Percentiles rank a stretch among this genome's conserved stretches.
Conservation (phyloP, 352 stramenopile genomes). For the Stramenopiles sp. region DNA sequence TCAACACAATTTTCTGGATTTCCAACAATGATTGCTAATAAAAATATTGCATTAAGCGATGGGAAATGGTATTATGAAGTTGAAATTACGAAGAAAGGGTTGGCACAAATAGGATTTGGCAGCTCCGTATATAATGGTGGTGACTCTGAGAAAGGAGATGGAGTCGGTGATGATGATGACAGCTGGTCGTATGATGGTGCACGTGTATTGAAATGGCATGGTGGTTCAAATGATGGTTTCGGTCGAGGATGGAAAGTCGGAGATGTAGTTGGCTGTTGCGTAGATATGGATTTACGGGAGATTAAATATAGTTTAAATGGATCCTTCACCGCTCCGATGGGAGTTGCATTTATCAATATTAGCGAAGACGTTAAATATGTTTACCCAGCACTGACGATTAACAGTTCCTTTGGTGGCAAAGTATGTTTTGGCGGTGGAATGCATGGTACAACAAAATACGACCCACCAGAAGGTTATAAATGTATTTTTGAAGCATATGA, state of each 20-base stretch:
- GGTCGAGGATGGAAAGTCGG: slow-evolving; percentile 66
- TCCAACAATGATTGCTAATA: slow-evolving; percentile 47
- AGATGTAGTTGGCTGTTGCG: slow-evolving; percentile 64
- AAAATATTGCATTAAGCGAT: slow-evolving; percentile 39
- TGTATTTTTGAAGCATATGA: not conserved
- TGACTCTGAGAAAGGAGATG: slow-evolving; percentile 64
- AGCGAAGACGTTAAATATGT: slow-evolving; percentile 12
- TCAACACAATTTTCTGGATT: slow-evolving; percentile 21
- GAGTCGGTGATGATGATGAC: slow-evolving; percentile 62
- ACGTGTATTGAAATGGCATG: slow-evolving; percentile 66
- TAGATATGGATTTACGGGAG: slow-evolving; percentile 47
- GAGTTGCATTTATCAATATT: slow-evolving; percentile 17
- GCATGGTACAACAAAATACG: not conserved
- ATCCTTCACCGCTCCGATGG: slow-evolving; percentile 12
- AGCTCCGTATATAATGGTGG: slow-evolving; percentile 59
- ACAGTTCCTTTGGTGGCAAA: not conserved
- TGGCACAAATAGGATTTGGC: slow-evolving; percentile 77
- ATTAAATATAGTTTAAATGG: slow-evolving; percentile 68
- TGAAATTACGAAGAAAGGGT: slow-evolving; percentile 54
- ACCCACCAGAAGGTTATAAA: not conserved
- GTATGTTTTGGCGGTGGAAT: not conserved
- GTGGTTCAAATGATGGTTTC: slow-evolving; percentile 46
- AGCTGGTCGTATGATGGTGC: slow-evolving; percentile 79
- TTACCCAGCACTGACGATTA: slow-evolving; percentile 13
- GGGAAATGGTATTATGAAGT: slow-evolving; percentile 84